Conservation (phyloP, 345 rosid genomes). For the Litchi chinensis region DNA sequence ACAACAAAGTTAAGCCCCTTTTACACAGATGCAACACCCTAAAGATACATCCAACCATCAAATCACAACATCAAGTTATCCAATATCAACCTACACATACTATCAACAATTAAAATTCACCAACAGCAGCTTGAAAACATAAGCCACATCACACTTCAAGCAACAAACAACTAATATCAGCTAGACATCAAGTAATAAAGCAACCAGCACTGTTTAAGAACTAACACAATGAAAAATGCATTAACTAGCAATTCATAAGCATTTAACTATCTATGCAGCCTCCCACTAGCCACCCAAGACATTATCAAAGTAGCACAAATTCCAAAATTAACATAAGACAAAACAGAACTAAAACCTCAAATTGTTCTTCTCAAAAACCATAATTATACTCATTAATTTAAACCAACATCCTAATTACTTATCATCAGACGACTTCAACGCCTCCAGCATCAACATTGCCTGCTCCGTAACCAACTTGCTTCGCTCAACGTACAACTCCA, state of each 20-base stretch:
- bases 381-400: neutral
- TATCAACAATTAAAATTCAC: neutral
- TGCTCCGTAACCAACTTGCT: constrained; percentile 27
- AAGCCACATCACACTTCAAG: neutral
- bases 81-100: neutral
- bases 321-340: neutral
- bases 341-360: neutral
- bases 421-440: constrained; percentile 12
- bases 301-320: neutral
- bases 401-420: constrained; percentile 1
- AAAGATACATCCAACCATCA: neutral
- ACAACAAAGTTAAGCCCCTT: neutral
- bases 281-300: neutral
- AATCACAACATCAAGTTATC: neutral
- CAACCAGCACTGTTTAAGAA: neutral
- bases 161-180: neutral
- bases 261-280: neutral
- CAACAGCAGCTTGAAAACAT: neutral
- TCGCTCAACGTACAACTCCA: constrained; percentile 40
- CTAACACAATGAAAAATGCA: neutral
- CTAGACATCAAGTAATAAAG: neutral
- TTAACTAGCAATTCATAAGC: neutral
- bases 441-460: constrained; percentile 37
- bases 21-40: neutral
- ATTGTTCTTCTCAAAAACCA: neutral